Evolutionary conservation across 768 basidiomycete species (phyloP).

Genomic region (Calocybe indica): DNA sequence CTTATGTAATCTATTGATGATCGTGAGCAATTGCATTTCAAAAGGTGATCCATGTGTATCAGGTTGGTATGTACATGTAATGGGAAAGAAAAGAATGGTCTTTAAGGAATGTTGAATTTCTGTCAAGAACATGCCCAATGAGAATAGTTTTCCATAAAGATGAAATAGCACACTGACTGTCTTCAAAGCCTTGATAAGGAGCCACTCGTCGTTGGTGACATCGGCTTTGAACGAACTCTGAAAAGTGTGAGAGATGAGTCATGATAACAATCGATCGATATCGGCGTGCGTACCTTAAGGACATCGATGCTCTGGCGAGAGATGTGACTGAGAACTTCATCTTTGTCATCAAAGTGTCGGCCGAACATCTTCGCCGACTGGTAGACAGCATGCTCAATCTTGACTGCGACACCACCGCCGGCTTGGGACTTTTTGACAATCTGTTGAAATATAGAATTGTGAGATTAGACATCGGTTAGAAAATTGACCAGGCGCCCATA

Average conservation of each 20-base stretch:
- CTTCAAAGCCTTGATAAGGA: slow-evolving; percentile 85
- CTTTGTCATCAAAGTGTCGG: slow-evolving; percentile 93
- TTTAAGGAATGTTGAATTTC: slow-evolving; percentile 25
- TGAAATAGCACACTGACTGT: slow-evolving; percentile 39
- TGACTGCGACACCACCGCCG: slow-evolving; percentile 96
- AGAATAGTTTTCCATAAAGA: neutral
- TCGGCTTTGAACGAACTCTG: slow-evolving; percentile 85
- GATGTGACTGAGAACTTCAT: slow-evolving; percentile 88
- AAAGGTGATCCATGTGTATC: neutral
- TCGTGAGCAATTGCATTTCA: neutral
- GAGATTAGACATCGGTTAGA: neutral
- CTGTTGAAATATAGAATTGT: slow-evolving; percentile 29
- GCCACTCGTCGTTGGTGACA: slow-evolving; percentile 89
- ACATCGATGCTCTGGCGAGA: slow-evolving; percentile 93
- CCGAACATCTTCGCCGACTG: slow-evolving; percentile 95
- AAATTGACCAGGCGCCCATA: slow-evolving; percentile 24
- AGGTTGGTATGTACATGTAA: neutral
- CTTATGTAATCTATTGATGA: too few species aligned
- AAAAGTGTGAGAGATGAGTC: slow-evolving; percentile 3
- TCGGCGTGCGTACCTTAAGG: slow-evolving; percentile 60
- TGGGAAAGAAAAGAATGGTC: neutral
- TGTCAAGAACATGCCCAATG: slow-evolving; percentile 4
- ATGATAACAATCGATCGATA: slow-evolving; percentile 2
- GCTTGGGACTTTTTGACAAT: slow-evolving; percentile 90
- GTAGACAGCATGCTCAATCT: slow-evolving; percentile 97